Evolutionary conservation across 78 protist genomes (phyloP).

Genomic region (Dictyostelium citrinum): DNA sequence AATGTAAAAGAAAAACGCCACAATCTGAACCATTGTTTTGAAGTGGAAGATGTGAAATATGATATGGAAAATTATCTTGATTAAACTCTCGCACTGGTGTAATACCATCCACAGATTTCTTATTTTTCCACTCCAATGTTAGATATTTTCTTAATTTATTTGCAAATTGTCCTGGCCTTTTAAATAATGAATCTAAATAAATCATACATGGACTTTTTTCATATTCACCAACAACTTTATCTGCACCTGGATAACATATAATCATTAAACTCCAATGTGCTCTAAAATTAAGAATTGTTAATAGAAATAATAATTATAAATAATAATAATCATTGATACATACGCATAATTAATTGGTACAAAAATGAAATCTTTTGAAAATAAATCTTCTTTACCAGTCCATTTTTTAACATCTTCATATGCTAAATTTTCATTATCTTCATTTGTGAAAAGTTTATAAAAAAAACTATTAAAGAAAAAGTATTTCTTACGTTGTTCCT

Average conservation of each 20-base stretch:
- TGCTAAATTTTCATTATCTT: background rate
- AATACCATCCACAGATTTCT: background rate
- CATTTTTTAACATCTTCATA: constrained; percentile 61
- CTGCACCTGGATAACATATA: constrained; percentile 56
- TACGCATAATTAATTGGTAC: constrained; percentile 73
- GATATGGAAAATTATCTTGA: background rate
- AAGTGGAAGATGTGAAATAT: constrained; percentile 35
- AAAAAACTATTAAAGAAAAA: constrained; percentile 78
- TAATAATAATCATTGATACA: background rate
- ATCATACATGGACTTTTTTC: background rate
- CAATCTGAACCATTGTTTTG: constrained; percentile 70
- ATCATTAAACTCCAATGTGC: constrained; percentile 72
- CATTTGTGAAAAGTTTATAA: constrained; percentile 22
- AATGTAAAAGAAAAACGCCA: constrained; percentile 73
- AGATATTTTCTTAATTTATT: constrained; percentile 16
- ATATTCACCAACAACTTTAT: background rate
- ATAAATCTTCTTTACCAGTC: constrained; percentile 65
- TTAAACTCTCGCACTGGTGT: background rate
- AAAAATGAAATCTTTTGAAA: constrained; percentile 71
- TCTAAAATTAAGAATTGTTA: too few species aligned
- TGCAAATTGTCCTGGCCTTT: background rate
- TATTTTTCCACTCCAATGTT: constrained; percentile 59
- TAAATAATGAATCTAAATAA: constrained; percentile 66
- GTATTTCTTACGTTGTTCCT: background rate
- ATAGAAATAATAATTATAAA: too few species aligned